Conservation (phyloP, 2,329 filamentous ascomycete genomes). For the Mycocentrospora acerina region DNA sequence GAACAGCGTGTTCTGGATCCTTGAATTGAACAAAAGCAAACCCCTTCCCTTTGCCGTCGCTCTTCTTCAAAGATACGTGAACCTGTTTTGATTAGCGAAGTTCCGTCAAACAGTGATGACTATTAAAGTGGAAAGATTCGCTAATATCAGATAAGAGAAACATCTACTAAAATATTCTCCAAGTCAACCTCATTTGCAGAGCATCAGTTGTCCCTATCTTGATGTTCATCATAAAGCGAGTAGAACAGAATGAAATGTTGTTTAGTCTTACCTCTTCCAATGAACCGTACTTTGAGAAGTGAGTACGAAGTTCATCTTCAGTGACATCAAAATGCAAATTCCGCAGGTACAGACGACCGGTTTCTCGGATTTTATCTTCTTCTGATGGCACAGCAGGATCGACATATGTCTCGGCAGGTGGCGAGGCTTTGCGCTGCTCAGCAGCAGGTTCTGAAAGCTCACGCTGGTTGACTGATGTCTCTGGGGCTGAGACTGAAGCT, state of each 20-base stretch:
- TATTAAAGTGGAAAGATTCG: constrained; percentile 4
- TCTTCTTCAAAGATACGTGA: constrained; percentile 75
- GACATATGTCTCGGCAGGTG: constrained; percentile 35
- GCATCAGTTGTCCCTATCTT: constrained; percentile 99
- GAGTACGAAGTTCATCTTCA: constrained; percentile 71
- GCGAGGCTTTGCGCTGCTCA: constrained; percentile 10
- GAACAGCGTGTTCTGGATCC: constrained; percentile 70
- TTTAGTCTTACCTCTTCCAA: constrained; percentile 77
- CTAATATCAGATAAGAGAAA: constrained; percentile 79
- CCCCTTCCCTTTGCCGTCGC: constrained; percentile 75
- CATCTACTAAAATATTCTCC: constrained; percentile 99
- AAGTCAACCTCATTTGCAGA: constrained; percentile 82
- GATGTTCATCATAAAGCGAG: constrained; percentile 77
- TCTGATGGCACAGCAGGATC: constrained; percentile 44
- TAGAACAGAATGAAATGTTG: constrained; percentile 19
- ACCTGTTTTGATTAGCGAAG: constrained; percentile 60
- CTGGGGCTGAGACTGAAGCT: constrained; percentile 6
- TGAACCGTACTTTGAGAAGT: constrained; percentile 72
- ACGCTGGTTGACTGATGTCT: constrained; percentile 12
- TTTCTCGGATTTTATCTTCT: constrained; percentile 67
- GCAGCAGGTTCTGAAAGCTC: constrained; percentile 5
- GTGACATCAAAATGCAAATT: constrained; percentile 82
- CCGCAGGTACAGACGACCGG: constrained; percentile 79
- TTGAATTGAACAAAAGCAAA: constrained; percentile 84
- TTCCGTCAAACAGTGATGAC: background rate